phyloP scores from a whole-genome alignment of 257 asterid genomes.

The Leptodermis oblonga region DNA sequence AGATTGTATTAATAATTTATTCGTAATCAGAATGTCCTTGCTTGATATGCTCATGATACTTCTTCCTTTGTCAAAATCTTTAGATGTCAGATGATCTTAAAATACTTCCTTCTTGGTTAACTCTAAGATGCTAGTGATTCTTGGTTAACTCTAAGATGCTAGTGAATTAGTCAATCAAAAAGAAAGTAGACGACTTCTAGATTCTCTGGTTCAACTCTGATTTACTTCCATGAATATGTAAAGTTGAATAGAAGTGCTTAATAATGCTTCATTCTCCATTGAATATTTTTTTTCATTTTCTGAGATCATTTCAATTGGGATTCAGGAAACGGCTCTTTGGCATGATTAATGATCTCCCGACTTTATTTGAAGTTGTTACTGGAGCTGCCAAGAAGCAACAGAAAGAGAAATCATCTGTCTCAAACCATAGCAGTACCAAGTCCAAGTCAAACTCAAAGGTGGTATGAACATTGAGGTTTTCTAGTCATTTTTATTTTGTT shows the following conservation, averaged over 20 bases:
- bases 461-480: constrained; percentile 16
- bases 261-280: background rate
- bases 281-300: background rate
- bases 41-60: background rate
- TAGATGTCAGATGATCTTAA: background rate
- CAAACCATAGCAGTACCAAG: constrained; percentile 35
- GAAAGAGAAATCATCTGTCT: constrained; percentile 40
- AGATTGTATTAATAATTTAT: background rate
- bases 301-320: constrained; percentile 13
- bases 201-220: background rate
- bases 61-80: background rate
- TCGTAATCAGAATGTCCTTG: background rate
- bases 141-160: background rate
- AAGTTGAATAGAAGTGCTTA: background rate
- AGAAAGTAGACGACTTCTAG: background rate
- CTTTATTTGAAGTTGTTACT: constrained; percentile 74
- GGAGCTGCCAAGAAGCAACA: constrained; percentile 63
- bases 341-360: constrained; percentile 78
- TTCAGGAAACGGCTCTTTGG: constrained; percentile 77
- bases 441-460: constrained; percentile 37
- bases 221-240: background rate
- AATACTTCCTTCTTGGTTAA: background rate
- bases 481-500: background rate
- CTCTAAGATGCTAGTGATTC: background rate
- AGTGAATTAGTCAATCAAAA: background rate